Percentiles rank a stretch among this genome's conserved stretches.
Evolutionary conservation across 2,329 filamentous ascomycete species (phyloP).

Genomic region (Chaetomiaceae sp.): DNA sequence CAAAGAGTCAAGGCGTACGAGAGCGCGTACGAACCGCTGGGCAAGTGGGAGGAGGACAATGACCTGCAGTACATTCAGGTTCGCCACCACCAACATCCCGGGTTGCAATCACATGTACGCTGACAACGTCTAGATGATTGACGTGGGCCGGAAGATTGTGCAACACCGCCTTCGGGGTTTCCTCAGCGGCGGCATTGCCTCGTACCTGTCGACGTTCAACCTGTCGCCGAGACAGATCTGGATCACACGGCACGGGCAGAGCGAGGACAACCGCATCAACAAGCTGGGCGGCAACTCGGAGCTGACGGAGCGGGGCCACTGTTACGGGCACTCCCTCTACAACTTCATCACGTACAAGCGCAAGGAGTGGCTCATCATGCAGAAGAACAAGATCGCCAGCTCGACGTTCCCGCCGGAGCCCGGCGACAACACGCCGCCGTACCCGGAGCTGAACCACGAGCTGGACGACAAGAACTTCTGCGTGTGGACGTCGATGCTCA

Average conservation of each 20-base stretch:
- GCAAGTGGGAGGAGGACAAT: constrained; percentile 82
- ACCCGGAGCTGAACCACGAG: constrained; percentile 71
- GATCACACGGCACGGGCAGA: constrained; percentile 95
- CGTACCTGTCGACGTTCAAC: constrained; percentile 95
- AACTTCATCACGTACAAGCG: constrained; percentile 78
- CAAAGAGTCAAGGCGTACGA: constrained; percentile 88
- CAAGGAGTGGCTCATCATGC: constrained; percentile 73
- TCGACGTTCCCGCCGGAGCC: constrained; percentile 83
- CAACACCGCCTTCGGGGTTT: constrained; percentile 89
- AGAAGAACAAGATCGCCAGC: constrained; percentile 68
- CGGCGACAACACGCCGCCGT: constrained; percentile 89
- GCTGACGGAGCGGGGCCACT: constrained; percentile 71
- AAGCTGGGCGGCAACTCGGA: constrained; percentile 89
- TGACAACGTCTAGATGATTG: constrained; percentile 64
- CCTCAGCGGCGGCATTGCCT: constrained; percentile 83
- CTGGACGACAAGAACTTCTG: constrained; percentile 84
- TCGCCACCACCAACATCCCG: constrained; percentile 16
- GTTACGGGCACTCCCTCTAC: constrained; percentile 73
- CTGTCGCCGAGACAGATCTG: constrained; percentile 92
- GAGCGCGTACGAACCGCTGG: constrained; percentile 85
- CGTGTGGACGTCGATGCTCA: constrained; percentile 97
- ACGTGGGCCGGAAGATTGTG: constrained; percentile 90
- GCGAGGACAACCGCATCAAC: constrained; percentile 75
- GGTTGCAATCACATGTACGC: background rate
- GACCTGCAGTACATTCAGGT: constrained; percentile 89